phyloP scores from a whole-genome alignment of 2,329 filamentous ascomycete species.

The Xylaria sp. region DNA sequence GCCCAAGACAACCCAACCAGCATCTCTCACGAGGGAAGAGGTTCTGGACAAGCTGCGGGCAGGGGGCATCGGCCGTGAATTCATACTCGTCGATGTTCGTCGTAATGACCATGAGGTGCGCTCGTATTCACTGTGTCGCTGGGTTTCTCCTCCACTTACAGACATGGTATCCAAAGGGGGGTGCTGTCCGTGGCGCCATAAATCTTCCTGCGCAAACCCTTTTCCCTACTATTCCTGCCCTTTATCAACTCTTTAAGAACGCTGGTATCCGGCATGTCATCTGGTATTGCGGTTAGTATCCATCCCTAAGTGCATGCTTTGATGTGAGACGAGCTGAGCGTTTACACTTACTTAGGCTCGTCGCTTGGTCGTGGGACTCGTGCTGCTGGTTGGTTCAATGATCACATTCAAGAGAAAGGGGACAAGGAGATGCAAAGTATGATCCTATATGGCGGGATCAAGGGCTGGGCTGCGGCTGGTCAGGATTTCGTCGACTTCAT shows the following conservation, averaged over 20 bases:
- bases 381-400: slow-evolving; percentile 61
- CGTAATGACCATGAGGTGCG: slow-evolving; percentile 49
- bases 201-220: slow-evolving; percentile 57
- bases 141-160: not conserved
- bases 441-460: slow-evolving; percentile 57
- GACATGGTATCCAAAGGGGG: slow-evolving; percentile 49
- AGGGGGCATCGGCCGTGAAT: slow-evolving; percentile 33
- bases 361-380: slow-evolving; percentile 59
- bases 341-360: slow-evolving; percentile 49
- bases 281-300: slow-evolving; percentile 53
- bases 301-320: not conserved
- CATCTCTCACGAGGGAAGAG: slow-evolving; percentile 20
- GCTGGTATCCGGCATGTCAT: slow-evolving; percentile 50
- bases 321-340: not conserved
- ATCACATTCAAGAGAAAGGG: slow-evolving; percentile 51
- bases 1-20: slow-evolving; percentile 17
- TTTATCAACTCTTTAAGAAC: slow-evolving; percentile 50
- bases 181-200: slow-evolving; percentile 59
- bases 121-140: not conserved
- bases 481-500: slow-evolving; percentile 53
- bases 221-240: slow-evolving; percentile 47
- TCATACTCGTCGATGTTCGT: slow-evolving; percentile 49
- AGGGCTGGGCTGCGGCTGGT: slow-evolving; percentile 58
- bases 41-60: slow-evolving; percentile 19
- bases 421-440: slow-evolving; percentile 53